Evolutionary conservation across 1,284 basidiomycete genomes (phyloP).

Genomic region (Hymenochaete sp.): DNA sequence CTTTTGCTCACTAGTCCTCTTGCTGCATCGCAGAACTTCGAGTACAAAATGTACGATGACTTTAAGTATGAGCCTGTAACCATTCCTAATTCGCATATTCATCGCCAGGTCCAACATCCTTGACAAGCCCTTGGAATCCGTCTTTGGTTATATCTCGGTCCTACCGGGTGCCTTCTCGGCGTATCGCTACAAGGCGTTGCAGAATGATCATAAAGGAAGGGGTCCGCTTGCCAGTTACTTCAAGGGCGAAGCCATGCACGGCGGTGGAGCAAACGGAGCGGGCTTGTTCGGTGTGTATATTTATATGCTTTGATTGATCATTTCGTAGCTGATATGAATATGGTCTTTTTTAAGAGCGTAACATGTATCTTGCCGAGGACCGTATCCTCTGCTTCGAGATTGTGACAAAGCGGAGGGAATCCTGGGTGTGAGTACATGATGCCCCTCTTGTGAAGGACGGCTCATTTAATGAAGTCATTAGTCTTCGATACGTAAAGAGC

Average conservation of each 20-base stretch:
- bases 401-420: constrained; percentile 83
- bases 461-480: constrained; percentile 24
- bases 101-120: background rate
- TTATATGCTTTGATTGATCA: constrained; percentile 5
- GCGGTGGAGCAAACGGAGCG: constrained; percentile 45
- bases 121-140: constrained; percentile 40
- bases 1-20: constrained; percentile 79
- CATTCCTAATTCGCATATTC: constrained; percentile 10
- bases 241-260: constrained; percentile 85
- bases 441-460: constrained; percentile 10
- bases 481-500: constrained; percentile 84
- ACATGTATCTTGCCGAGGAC: constrained; percentile 91
- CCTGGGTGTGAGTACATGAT: constrained; percentile 56
- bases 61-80: constrained; percentile 85
- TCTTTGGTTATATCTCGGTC: constrained; percentile 89
- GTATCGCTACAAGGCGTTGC: constrained; percentile 80
- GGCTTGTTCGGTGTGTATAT: constrained; percentile 54
- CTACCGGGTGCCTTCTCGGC: constrained; percentile 88
- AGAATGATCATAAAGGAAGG: constrained; percentile 73
- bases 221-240: constrained; percentile 89
- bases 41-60: constrained; percentile 92
- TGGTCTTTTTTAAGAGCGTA: constrained; percentile 46
- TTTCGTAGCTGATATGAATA: constrained; percentile 10
- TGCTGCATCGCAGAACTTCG: constrained; percentile 87
- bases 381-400: constrained; percentile 97